Evolutionary conservation across 805 yeast genomes (phyloP), one percentile per base, ranked within the genome.

Genomic region (Monosporozyma solicola): DNA sequence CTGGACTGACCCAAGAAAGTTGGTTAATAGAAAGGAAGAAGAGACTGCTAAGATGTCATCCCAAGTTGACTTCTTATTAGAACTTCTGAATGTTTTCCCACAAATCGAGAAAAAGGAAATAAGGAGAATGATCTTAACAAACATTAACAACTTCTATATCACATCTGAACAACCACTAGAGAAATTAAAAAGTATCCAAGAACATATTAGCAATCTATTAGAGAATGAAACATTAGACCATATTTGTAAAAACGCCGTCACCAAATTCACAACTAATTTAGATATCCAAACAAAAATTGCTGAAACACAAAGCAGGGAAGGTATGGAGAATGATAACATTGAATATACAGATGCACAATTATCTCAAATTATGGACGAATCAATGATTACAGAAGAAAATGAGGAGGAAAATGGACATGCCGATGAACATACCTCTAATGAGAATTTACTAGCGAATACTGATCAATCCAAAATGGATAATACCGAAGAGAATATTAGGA

Each of bases 1-100:
- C 61, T 88, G 97, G 96, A 85, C 95, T 20, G 92, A 89, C 64
- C 95, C 96, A 5, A 70, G 72, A 46, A 79, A 82, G 57, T 69
- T 84, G 8, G 88, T 82, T 2, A 77, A 79, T 54, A 68, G 72
- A 44, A 59, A 73, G 1, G 72, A 73, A 5, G 78, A 71, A 2
- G 76, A 71, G 1, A 67, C 74, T 3, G 62, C 62, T 3, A 61
- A 61, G n/a, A 78, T 80, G 43, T 65, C 75, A 10, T 69, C 80
- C 5, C 94, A 86, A 57, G 64, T 83, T 3, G 75, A 74, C 58
- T 79, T 84, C 56, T 79, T 80, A 0, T 64, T 75, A 31, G 83
- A 81, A 27, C 67, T 86, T 10, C 61, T 87, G 48, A 75, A 74
- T 31, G 73, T 78, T 0, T 69, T 84, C 24, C 76, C 70, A 5